Evolutionary conservation across 306 rosid genomes (phyloP).

Genomic region (Acacia acuminata): DNA sequence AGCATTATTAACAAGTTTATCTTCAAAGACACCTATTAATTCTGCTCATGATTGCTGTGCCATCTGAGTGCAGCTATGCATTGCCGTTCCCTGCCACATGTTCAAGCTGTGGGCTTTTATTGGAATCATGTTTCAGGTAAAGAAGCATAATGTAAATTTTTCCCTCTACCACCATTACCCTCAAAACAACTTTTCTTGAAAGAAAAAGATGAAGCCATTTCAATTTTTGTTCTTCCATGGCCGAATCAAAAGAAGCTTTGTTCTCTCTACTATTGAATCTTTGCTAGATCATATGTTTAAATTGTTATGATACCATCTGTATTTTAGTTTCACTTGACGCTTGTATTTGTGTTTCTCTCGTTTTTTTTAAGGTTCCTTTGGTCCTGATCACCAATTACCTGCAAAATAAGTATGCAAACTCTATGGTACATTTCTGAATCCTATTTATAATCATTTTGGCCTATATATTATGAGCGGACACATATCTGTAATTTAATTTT

Average conservation of each 20-base stretch:
- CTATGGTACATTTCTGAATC: constrained; percentile 63
- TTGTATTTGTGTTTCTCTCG: constrained; percentile 19
- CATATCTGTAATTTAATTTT: neutral
- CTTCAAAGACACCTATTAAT: neutral
- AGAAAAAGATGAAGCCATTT: neutral
- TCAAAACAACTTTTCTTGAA: neutral
- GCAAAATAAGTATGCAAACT: constrained; percentile 72
- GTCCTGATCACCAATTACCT: constrained; percentile 80
- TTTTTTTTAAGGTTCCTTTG: constrained; percentile 67
- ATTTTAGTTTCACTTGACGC: constrained; percentile 28
- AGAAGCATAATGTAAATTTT: constrained; percentile 3
- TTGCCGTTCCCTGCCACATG: constrained; percentile 95
- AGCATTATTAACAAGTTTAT: constrained; percentile 20
- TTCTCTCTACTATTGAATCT: neutral
- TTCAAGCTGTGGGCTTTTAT: constrained; percentile 92
- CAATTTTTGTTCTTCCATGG: neutral
- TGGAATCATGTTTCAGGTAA: constrained; percentile 93
- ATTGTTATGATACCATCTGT: constrained; percentile 1
- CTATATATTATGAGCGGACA: neutral
- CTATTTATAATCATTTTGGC: constrained; percentile 18
- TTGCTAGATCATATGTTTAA: neutral
- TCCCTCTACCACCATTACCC: neutral
- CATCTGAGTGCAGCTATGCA: constrained; percentile 71
- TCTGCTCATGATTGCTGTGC: constrained; percentile 29
- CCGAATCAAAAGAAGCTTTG: neutral